Evolutionary conservation across 1,284 basidiomycete genomes (phyloP).

Genomic region (Sporisorium graminicola): DNA sequence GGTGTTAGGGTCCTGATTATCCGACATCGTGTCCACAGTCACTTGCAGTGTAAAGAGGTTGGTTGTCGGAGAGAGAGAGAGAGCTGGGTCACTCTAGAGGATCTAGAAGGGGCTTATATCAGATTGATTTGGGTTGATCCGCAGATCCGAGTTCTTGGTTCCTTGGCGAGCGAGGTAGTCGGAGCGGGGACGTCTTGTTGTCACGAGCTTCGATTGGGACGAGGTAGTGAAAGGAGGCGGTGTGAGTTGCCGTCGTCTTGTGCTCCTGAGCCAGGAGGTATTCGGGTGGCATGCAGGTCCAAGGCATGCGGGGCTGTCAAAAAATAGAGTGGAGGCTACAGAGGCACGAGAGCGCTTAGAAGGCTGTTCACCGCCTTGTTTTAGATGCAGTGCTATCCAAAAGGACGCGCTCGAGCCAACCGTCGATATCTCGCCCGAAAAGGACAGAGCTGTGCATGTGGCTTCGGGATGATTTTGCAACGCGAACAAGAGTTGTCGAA

Average conservation of each 20-base stretch:
- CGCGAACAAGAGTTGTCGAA: neutral
- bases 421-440: too few relatives aligned
- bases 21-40: conserved; percentile 22
- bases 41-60: neutral
- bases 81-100: too few relatives aligned
- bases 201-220: neutral
- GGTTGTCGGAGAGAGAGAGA: neutral
- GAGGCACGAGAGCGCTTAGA: neutral
- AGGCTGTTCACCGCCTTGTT: neutral
- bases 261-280: neutral
- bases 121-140: too few relatives aligned
- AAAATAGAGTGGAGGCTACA: conserved; percentile 5
- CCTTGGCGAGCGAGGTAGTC: neutral
- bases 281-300: neutral
- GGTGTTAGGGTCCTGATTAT: conserved; percentile 34
- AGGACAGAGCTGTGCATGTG: neutral
- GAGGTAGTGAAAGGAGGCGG: too few relatives aligned
- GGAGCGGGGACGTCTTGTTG: neutral
- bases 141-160: neutral
- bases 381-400: too few relatives aligned
- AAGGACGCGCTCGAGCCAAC: conserved; percentile 13
- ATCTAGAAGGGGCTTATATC: too few relatives aligned
- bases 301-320: conserved; percentile 7
- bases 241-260: neutral
- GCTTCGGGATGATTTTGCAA: neutral